Percentiles rank a stretch among this genome's conserved stretches.
Evolutionary conservation across 2,329 filamentous ascomycete species (phyloP).

Genomic region (Aspergillus puulaauensis): DNA sequence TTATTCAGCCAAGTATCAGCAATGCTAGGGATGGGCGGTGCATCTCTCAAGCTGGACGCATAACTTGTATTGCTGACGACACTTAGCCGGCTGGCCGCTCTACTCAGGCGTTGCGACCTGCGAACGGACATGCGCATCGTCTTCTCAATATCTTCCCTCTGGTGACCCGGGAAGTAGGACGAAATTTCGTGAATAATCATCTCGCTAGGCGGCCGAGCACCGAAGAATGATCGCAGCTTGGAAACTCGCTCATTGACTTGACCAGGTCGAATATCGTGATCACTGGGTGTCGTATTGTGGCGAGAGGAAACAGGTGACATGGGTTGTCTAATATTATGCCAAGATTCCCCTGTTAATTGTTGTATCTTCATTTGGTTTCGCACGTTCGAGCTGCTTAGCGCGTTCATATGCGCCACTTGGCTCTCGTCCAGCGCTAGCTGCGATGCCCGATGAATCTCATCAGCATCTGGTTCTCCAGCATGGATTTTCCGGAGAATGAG

Average conservation of each 20-base stretch:
- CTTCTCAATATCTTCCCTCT: slow-evolving; percentile 90
- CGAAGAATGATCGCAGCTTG: slow-evolving; percentile 69
- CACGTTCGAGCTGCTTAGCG: slow-evolving; percentile 62
- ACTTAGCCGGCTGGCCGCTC: slow-evolving; percentile 87
- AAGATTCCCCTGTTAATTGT: slow-evolving; percentile 82
- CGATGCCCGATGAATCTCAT: slow-evolving; percentile 83
- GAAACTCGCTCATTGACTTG: slow-evolving; percentile 32
- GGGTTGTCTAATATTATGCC: slow-evolving; percentile 81
- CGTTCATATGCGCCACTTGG: slow-evolving; percentile 67
- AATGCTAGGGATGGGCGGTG: slow-evolving; percentile 91
- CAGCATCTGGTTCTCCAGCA: slow-evolving; percentile 80
- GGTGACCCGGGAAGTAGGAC: slow-evolving; percentile 95
- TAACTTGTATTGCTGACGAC: slow-evolving; percentile 92
- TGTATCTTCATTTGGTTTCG: slow-evolving; percentile 85
- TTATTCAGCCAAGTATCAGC: slow-evolving; percentile 84
- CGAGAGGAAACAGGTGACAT: slow-evolving; percentile 67
- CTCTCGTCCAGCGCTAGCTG: slow-evolving; percentile 87
- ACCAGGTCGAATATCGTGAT: slow-evolving; percentile 27
- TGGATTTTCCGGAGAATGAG: slow-evolving; percentile 92
- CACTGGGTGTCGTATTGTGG: slow-evolving; percentile 28
- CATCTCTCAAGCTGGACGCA: slow-evolving; percentile 87
- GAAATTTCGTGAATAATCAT: slow-evolving; percentile 94
- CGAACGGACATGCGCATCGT: slow-evolving; percentile 91
- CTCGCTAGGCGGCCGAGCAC: slow-evolving; percentile 89
- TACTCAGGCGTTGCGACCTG: slow-evolving; percentile 85